Base-by-base conservation (phyloP, 2,329 filamentous ascomycete genomes). In the Zymoseptoria crescenta region DNA sequence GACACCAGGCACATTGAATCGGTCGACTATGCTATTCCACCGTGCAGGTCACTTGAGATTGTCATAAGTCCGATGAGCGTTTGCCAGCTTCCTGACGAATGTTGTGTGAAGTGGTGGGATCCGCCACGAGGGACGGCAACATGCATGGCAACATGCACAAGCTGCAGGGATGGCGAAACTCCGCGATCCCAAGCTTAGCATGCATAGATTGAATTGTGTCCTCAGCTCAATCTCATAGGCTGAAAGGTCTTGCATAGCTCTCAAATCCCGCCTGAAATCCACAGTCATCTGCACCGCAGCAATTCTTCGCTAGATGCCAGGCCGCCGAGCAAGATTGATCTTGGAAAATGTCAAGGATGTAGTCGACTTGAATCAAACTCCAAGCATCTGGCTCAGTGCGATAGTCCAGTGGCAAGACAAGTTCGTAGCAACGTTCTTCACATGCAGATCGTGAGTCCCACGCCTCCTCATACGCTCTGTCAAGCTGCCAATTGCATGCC, bases 61-160 rank as follows among this genome's bases (percentile, higher is more conserved):
- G 35, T 45, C 13, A 45, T 16, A 45, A 16, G 35, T 45, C 35
- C n/a, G 35, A 45, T 45, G 35, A 45, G 13, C n/a, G 35, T 16
- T 24, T 45, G 35, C 35, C 35, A 45, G 35, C 35, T 13, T 45
- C 35, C 35, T 10, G 35, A 45, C 35, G 16, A 16, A 16, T 45
- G 4, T 45, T 45, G 35, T 45, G 35, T 45, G 35, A 45, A n/a
- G n/a, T 45, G 16, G 35, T 16, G 35, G 35, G 35, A 45, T 45
- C 4, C 35, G 16, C 35, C 35, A 45, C 48, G 55, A 56, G 27
- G 45, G 45, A 56, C 55, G 24, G 27, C 19, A 52, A 49, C 16
- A 29, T 35, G 35, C 35, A 52, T 58, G 52, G 45, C 56, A 55
- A 30, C 45, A 58, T 58, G 56, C 56, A 58, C 54, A 49, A 54